Evolutionary conservation across 2,329 filamentous ascomycete species (phyloP).

Genomic region (Hypoxylon sp.): DNA sequence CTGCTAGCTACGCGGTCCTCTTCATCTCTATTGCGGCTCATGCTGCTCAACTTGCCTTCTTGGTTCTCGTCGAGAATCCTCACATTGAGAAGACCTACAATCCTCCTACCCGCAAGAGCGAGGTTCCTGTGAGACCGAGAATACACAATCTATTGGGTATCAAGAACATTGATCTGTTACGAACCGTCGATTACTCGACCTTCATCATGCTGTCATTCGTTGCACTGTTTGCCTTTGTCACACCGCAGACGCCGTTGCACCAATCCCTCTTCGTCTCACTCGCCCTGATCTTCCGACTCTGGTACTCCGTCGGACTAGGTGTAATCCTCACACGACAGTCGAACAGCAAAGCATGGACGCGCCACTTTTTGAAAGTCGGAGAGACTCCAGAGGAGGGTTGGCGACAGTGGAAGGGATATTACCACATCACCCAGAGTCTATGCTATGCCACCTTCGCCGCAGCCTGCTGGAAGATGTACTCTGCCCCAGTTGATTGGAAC

Average conservation of each 20-base stretch:
- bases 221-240: conserved; percentile 78
- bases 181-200: conserved; percentile 86
- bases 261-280: conserved; percentile 86
- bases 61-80: conserved; percentile 92
- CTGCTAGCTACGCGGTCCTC: conserved; percentile 95
- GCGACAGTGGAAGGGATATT: conserved; percentile 97
- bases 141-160: conserved; percentile 89
- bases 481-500: conserved; percentile 86
- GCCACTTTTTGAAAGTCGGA: conserved; percentile 97
- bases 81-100: conserved; percentile 99
- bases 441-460: conserved; percentile 91
- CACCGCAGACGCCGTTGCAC: conserved; percentile 81
- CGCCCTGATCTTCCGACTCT: conserved; percentile 86
- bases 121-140: conserved; percentile 60
- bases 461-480: conserved; percentile 97
- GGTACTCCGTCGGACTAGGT: conserved; percentile 92
- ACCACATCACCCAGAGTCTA: conserved; percentile 92
- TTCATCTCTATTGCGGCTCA: conserved; percentile 97
- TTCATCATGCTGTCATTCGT: conserved; percentile 84
- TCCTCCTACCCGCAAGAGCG: conserved; percentile 78
- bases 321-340: conserved; percentile 89
- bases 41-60: conserved; percentile 92
- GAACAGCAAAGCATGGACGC: conserved; percentile 92
- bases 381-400: conserved; percentile 92
- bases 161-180: conserved; percentile 88